Evolutionary conservation across 2,329 filamentous ascomycete genomes (phyloP).

Genomic region (Ophiostoma quercus): DNA sequence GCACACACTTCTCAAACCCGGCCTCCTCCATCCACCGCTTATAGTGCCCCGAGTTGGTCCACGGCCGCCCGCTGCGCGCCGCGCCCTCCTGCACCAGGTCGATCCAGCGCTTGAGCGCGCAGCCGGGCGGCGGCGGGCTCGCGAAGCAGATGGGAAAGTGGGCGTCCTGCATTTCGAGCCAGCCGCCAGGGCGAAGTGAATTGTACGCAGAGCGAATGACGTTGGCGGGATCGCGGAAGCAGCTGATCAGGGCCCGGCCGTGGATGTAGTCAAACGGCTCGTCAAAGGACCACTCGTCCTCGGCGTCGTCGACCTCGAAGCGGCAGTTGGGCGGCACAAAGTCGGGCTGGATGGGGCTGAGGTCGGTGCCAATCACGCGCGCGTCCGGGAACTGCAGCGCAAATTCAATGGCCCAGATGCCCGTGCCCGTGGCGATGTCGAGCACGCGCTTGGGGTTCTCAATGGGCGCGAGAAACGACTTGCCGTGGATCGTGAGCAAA

Average conservation of each 20-base stretch:
- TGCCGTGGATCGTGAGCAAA: constrained; percentile 41
- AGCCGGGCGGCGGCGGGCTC: constrained; percentile 20
- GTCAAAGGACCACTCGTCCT: constrained; percentile 24
- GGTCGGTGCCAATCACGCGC: constrained; percentile 23
- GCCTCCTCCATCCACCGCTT: constrained; percentile 27
- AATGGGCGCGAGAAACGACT: constrained; percentile 44
- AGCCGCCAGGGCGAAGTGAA: constrained; percentile 15
- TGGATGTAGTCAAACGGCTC: constrained; percentile 23
- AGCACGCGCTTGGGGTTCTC: constrained; percentile 34
- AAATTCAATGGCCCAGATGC: constrained; percentile 65
- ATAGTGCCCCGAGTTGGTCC: constrained; percentile 27
- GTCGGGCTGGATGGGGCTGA: constrained; percentile 25
- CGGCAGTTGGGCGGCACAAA: constrained; percentile 26
- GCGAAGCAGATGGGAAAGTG: constrained; percentile 23
- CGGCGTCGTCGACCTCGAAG: constrained; percentile 25
- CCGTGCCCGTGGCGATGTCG: constrained; percentile 47
- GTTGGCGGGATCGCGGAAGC: constrained; percentile 23
- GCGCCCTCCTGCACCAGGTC: constrained; percentile 26
- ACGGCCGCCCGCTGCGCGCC: constrained; percentile 27
- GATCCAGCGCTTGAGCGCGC: constrained; percentile 25
- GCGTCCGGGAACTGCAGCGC: constrained; percentile 23
- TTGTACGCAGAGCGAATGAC: background rate
- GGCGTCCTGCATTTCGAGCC: constrained; percentile 23
- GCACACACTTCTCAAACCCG: constrained; percentile 30
- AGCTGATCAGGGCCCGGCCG: constrained; percentile 22